These are phyloP conservation scores for Tylopilus balloui DNA, from an alignment of 768 basidiomycete genomes.

Conservation along the genomic window DNA sequence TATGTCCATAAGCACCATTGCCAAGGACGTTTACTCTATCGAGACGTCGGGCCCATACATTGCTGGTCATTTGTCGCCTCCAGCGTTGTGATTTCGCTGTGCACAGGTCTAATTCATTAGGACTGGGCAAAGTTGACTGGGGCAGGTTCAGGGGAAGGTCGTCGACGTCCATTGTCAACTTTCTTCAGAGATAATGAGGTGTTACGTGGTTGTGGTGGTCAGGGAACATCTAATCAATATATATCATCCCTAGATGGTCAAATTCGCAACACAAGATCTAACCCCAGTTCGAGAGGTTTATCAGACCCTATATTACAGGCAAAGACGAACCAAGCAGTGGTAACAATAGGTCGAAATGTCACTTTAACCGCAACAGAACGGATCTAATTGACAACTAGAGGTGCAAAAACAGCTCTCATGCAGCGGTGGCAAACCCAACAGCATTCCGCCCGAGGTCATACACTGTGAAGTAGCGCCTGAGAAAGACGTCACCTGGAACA, in stretches of 20 bases:
- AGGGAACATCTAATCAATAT: background rate
- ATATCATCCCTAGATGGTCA: background rate
- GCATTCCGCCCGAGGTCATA: slow-evolving; percentile 76
- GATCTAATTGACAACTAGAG: background rate
- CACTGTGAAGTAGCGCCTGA: slow-evolving; percentile 90
- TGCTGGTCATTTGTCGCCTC: slow-evolving; percentile 22
- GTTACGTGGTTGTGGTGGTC: background rate
- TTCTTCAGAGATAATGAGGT: background rate
- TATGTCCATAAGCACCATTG: slow-evolving; percentile 55
- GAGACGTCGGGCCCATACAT: slow-evolving; percentile 30
- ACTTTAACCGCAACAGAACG: background rate
- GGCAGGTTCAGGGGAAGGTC: slow-evolving; percentile 1
- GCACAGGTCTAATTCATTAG: slow-evolving; percentile 10
- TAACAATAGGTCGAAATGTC: background rate
- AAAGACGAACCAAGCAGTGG: background rate
- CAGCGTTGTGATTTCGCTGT: slow-evolving; percentile 23
- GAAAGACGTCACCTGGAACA: slow-evolving; percentile 74
- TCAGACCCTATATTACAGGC: background rate
- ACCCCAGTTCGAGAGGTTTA: background rate
- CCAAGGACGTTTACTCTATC: slow-evolving; percentile 78
- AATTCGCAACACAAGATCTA: background rate
- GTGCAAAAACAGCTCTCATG: slow-evolving; percentile 19
- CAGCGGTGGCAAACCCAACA: slow-evolving; percentile 72
- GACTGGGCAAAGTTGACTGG: slow-evolving; percentile 2
- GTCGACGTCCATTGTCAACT: slow-evolving; percentile 13